phyloP scores from a whole-genome alignment of 768 basidiomycete species.

The Pulveroboletus sp. region DNA sequence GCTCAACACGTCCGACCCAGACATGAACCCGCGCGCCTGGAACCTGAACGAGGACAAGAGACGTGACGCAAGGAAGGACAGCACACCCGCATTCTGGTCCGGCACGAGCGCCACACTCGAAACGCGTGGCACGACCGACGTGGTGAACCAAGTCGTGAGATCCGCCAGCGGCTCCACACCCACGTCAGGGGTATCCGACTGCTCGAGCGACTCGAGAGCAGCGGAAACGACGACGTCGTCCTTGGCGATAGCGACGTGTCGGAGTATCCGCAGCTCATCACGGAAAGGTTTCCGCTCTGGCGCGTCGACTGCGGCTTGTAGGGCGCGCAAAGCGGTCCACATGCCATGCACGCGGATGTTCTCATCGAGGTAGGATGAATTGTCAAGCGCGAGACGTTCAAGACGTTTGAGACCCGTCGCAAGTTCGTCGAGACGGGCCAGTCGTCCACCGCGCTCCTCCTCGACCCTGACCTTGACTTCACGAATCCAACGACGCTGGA shows the following conservation, averaged over 20 bases:
- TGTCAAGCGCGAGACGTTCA: constrained; percentile 87
- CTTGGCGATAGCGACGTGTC: constrained; percentile 63
- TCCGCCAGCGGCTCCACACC: constrained; percentile 87
- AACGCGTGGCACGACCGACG: constrained; percentile 77
- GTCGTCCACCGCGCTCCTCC: constrained; percentile 90
- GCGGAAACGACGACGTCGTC: constrained; percentile 64
- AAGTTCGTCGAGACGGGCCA: constrained; percentile 92
- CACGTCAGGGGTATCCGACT: constrained; percentile 68
- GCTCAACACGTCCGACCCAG: constrained; percentile 81
- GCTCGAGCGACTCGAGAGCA: constrained; percentile 66
- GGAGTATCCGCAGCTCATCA: constrained; percentile 79
- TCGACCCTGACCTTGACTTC: constrained; percentile 96
- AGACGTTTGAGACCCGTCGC: constrained; percentile 86
- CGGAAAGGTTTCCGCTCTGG: constrained; percentile 79
- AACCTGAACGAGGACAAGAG: constrained; percentile 73
- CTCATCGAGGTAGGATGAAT: constrained; percentile 86
- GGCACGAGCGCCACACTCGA: constrained; percentile 90
- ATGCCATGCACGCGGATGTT: constrained; percentile 88
- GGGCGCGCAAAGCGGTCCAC: constrained; percentile 87
- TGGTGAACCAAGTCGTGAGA: constrained; percentile 86
- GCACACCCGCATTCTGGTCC: constrained; percentile 80
- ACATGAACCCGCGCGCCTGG: constrained; percentile 62
- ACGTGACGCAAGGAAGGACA: constrained; percentile 82
- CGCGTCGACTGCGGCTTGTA: constrained; percentile 61
- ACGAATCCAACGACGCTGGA: constrained; percentile 94